Evolutionary conservation across 352 stramenopile genomes (phyloP).

Genomic region (Halophytophthora polymorphica): DNA sequence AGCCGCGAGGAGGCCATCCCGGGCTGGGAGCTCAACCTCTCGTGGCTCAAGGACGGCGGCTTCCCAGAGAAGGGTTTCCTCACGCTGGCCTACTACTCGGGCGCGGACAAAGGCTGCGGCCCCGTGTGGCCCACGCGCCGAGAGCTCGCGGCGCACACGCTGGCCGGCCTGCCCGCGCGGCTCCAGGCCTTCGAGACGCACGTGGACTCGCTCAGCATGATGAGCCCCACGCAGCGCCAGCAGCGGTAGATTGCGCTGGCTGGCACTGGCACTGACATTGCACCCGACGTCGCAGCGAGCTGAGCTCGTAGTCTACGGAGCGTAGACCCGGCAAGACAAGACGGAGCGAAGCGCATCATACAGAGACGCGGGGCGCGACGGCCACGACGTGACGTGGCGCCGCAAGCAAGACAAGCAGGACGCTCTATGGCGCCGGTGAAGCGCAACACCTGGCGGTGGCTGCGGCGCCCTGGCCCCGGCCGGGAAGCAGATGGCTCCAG

Average conservation of each 20-base stretch:
- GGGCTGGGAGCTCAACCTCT: conserved; percentile 78
- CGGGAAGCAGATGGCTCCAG: too few species aligned
- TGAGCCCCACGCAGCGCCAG: conserved; percentile 18
- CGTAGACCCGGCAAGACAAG: too few species aligned
- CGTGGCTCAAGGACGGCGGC: conserved; percentile 75
- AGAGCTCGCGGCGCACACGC: conserved; percentile 48
- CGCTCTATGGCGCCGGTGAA: too few species aligned
- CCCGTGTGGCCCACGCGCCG: conserved; percentile 65
- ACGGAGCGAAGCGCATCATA: too few species aligned
- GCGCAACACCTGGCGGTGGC: too few species aligned
- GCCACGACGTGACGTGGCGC: too few species aligned
- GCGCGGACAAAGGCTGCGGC: conserved; percentile 64
- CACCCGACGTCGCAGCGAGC: too few species aligned
- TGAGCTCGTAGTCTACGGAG: too few species aligned
- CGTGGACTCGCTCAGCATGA: conserved; percentile 57
- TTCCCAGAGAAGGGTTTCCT: conserved; percentile 78
- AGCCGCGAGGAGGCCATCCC: conserved; percentile 73
- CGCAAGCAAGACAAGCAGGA: too few species aligned
- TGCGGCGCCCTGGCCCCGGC: too few species aligned
- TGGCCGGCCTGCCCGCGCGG: conserved; percentile 50
- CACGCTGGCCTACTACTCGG: conserved; percentile 76
- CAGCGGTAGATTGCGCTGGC: conserved; percentile 9
- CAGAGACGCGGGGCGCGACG: too few species aligned
- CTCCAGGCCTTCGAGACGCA: conserved; percentile 44
- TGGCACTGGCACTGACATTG: too few species aligned